Evolutionary conservation across 495 filamentous ascomycete genomes (phyloP).

Genomic region (Hyphodiscus hymeniophilus): DNA sequence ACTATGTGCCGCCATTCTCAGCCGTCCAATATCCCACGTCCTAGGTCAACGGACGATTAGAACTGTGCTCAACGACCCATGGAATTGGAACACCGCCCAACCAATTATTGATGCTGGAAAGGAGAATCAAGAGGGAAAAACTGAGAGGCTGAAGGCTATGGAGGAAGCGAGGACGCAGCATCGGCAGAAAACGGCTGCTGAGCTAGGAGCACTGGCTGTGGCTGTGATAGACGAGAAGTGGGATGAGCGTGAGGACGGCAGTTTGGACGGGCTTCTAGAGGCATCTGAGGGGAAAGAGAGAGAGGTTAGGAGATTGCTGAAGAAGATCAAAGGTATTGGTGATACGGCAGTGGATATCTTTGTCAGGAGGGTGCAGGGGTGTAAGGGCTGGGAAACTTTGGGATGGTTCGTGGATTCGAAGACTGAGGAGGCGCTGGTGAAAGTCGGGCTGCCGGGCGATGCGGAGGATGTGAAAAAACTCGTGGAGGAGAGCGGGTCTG

Average conservation of each 20-base stretch:
- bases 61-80: conserved; percentile 1
- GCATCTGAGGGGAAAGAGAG: not conserved
- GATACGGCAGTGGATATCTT: conserved; percentile 1
- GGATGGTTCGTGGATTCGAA: not conserved
- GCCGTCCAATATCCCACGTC: not conserved
- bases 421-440: not conserved
- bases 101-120: not conserved
- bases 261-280: not conserved
- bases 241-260: not conserved
- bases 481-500: not conserved
- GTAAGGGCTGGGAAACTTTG: not conserved
- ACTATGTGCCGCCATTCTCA: not conserved
- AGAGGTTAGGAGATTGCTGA: not conserved
- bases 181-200: not conserved
- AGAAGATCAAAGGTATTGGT: not conserved
- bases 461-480: not conserved
- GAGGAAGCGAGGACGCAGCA: conserved; percentile 3
- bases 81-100: conserved; percentile 1
- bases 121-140: conserved; percentile 1
- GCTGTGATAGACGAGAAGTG: not conserved
- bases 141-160: not conserved
- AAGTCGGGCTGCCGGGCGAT: not conserved
- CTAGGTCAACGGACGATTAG: not conserved
- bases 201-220: not conserved
- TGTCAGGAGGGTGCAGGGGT: not conserved